Evolutionary conservation across 805 yeast genomes (phyloP), one percentile per base, ranked within the genome.

Genomic region (Candida piceae): DNA sequence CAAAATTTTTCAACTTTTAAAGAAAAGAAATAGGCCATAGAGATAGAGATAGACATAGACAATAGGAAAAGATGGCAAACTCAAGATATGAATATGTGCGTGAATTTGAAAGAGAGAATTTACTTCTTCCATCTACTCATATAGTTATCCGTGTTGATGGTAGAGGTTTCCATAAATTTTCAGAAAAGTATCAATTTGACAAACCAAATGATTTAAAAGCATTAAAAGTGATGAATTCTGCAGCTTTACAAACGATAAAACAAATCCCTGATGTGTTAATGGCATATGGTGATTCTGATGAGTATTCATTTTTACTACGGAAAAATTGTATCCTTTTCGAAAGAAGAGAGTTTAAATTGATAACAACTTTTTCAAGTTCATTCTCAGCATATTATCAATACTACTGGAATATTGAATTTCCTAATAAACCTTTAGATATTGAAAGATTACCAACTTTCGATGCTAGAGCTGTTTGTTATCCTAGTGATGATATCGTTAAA

Each of bases 231-330:
- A 88, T 93, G 88, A 93, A 88, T 62, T 65, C 70, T 3, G 78
- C 95, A 4, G 97, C 97, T 0, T 49, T 57, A 41, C 71, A 74
- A 32, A 70, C 88, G 9, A 72, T 84, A 66, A 59, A 69, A 22
- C 68, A 72, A 26, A 74, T 86, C 28, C 75, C 83, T 7, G 97
- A 93, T 44, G 71, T 86, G 1, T 52, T 80, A 8, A 45, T 89
- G 57, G 95, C 96, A 0, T 93, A 83, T 55, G 98, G 98, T 0
- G 97, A 93, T 52, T 82, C 95, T 26, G 98, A 93, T 59, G 98
- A 93, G 63, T 93, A 84, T 56, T 81, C 90, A 11, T 90, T 90
- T 58, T 72, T 90, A 5, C 61, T 93, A 35, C 65, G 78, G 23
- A 74, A 70, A 30, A 67, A 67, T 22, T 78, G 93, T n/a, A 63